Evolutionary conservation across 23 red algal genomes (phyloP), one percentile per base, ranked within the genome.

Genomic region (Gracilaria gracilis): DNA sequence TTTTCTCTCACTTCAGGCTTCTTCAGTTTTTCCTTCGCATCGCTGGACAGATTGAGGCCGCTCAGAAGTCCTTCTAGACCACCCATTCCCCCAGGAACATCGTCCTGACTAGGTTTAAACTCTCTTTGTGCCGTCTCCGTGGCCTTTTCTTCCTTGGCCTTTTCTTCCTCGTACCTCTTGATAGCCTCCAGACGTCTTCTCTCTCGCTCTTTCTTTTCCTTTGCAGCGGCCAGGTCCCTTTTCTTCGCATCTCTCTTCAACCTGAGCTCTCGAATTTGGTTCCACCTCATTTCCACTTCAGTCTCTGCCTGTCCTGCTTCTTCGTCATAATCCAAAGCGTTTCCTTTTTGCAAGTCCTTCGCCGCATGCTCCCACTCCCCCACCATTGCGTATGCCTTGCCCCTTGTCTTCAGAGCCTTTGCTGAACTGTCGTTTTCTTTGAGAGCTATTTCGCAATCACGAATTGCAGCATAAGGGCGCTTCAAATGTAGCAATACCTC

Each of bases 341-440:
- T 84, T 39, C 89, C 89, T 50, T 73, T 76, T n/a, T 82, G 69
- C 57, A 93, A 82, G 79, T 82, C 78, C 1, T 42, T 48, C 20
- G 72, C 76, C 11, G 89, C 80, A 32, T 39, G 27, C 46, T 93
- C 89, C 89, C 89, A 93, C 34, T 93, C 73, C 84, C 89, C 89
- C 17, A 93, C 21, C 29, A 85, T 32, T 9, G 72, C 54, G 49
- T 93, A 86, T 19, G 89, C 89, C 57, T 83, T 84, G 13, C 89
- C 89, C 19, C 89, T 75, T 53, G 46, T 93, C 64, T 93, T 93
- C 25, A 93, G 70, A 53, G 57, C 70, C 51, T 93, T 93, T 27
- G 89, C 89, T 3, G 89, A 93, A 50, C 79, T 75, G 1, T 75
- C 72, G 70, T 93, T 93, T 15, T 67, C 61, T 23, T 71, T 59